phyloP scores from a whole-genome alignment of 768 basidiomycete genomes.

The Rhodocollybia butyracea region DNA sequence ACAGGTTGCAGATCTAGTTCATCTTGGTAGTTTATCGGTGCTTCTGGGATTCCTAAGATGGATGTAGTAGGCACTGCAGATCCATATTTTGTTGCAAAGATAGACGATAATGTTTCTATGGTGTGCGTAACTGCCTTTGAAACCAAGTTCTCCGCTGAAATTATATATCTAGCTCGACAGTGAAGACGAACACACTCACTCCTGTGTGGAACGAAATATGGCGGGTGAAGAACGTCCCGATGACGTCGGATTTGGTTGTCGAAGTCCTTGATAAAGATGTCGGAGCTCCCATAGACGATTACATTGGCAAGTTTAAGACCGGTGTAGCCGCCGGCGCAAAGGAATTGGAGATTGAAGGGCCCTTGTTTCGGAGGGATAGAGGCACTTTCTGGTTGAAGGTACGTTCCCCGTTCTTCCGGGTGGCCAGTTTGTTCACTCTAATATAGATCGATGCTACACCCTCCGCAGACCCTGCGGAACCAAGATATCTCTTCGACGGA shows the following conservation, averaged over 20 bases:
- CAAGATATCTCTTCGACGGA: conserved; percentile 68
- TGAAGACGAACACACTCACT: conserved; percentile 49
- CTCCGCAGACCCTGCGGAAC: conserved; percentile 36
- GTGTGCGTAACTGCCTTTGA: conserved; percentile 40
- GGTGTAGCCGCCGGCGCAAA: conserved; percentile 54
- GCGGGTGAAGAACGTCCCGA: conserved; percentile 71
- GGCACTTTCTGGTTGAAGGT: conserved; percentile 76
- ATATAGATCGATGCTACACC: conserved; percentile 54
- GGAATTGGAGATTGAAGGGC: conserved; percentile 58
- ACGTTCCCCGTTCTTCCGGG: conserved; percentile 7
- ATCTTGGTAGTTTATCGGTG: conserved; percentile 60
- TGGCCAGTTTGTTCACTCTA: neutral
- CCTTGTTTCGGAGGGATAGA: conserved; percentile 41
- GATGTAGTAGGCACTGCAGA: conserved; percentile 63
- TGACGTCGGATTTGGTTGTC: conserved; percentile 51
- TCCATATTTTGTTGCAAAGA: conserved; percentile 68
- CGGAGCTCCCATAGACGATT: conserved; percentile 53
- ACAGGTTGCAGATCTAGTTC: neutral
- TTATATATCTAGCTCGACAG: conserved; percentile 50
- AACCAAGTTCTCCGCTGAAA: neutral
- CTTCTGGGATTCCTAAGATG: conserved; percentile 65
- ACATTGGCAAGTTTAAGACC: conserved; percentile 60
- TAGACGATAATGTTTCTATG: conserved; percentile 62
- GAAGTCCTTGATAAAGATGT: conserved; percentile 68
- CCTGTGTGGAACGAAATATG: conserved; percentile 83